Evolutionary conservation across 768 basidiomycete species (phyloP).

Genomic region (Sporobolomyces pararoseus): DNA sequence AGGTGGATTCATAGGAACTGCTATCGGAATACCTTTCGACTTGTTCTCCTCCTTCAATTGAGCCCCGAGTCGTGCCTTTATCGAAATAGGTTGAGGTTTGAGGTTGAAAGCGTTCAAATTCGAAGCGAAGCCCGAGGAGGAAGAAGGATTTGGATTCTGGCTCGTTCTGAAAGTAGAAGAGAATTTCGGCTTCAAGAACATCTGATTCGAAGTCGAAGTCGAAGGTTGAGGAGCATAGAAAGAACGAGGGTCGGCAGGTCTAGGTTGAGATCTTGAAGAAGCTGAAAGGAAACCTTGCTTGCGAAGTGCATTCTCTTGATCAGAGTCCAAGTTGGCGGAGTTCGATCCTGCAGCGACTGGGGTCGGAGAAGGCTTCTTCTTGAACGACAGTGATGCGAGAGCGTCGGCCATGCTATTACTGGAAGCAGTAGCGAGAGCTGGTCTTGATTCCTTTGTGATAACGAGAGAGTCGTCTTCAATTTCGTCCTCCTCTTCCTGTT

Average conservation of each 20-base stretch:
- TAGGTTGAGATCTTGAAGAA: background rate
- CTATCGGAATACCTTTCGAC: slow-evolving; percentile 28
- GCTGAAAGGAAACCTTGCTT: slow-evolving; percentile 4
- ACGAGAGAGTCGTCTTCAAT: background rate
- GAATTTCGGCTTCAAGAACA: background rate
- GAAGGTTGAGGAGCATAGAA: background rate
- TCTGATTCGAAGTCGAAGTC: background rate
- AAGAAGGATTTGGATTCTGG: background rate
- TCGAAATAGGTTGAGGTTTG: background rate
- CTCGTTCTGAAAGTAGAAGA: background rate
- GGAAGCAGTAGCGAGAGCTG: background rate
- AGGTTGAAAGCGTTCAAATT: background rate
- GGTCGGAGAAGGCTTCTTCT: slow-evolving; percentile 1
- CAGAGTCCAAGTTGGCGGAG: background rate
- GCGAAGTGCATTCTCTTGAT: slow-evolving; percentile 7
- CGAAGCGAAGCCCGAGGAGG: background rate
- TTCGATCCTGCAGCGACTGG: background rate
- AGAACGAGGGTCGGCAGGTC: background rate
- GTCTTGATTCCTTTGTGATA: background rate
- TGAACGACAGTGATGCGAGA: slow-evolving; percentile 4
- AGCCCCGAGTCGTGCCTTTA: background rate
- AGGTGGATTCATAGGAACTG: slow-evolving; percentile 21
- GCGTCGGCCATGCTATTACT: slow-evolving; percentile 8
- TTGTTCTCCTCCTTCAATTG: slow-evolving; percentile 3
- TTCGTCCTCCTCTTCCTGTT: slow-evolving; percentile 1